Evolutionary conservation across 73 alveolate species (phyloP), one percentile per base, ranked within the genome.

Genomic region (Symbiodinium natans): DNA sequence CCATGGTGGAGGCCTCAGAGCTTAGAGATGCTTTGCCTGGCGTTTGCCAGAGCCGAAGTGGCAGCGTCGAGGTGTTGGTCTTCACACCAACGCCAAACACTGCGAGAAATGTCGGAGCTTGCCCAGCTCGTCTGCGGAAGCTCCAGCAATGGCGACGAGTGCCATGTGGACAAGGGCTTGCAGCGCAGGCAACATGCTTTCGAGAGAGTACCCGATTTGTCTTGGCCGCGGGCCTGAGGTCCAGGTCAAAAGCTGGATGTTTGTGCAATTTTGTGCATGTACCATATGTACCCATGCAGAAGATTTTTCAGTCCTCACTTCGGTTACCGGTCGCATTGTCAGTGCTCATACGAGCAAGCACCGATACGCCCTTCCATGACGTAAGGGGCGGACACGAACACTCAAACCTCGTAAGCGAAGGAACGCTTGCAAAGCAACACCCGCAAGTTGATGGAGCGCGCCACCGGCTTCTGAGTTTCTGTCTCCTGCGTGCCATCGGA

Each of bases 71-170:
- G 95, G 95, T 88, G 95, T 59, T 88, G 95, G 95, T 88, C 95
- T 13, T 73, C 95, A 19, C 95, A 88, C 71, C 95, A 88, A 43
- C 95, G 95, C 36, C 95, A 83, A 29, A 73, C 86, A 25, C 95
- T 88, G 86, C 42, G 85, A 11, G 95, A 88, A 43, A 42, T 88
- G 31, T 59, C 95, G 23, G 95, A 88, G 86, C 85, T 88, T 40
- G 86, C 86, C 19, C 86, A 41, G 80, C 95, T 63, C n/a, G 40
- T 88, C 74, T 63, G 71, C 42, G 38, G 63, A 29, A 29, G 71
- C 59, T 0, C 25, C 71, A 52, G 23, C 17, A 29, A 52, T 29
- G 23, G 71, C 71, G 8, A 15, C 17, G 71, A 21, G n/a, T 23
- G 23, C 71, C n/a, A 52, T 2, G 71, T 52, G 71, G 71, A 52